A percentile compares a stretch with the other conserved stretches of the same genome.
Evolutionary conservation across 352 stramenopile genomes (phyloP).

Genomic region (Thalassiosira oceanica): DNA sequence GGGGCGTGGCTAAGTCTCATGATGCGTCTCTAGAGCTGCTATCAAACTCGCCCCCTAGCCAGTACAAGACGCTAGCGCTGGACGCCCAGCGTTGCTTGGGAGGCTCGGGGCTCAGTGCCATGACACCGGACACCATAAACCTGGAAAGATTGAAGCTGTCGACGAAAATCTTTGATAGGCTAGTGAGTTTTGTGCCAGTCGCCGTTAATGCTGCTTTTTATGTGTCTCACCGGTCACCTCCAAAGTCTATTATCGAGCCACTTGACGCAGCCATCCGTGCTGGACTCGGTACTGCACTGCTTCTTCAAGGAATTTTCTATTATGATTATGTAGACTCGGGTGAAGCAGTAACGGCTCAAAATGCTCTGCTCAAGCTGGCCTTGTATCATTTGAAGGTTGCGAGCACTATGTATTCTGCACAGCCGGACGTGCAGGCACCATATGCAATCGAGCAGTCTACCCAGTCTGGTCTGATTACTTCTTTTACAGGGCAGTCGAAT

Average conservation of each 20-base stretch:
- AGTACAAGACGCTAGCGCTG: conserved; percentile 15
- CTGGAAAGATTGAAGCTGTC: conserved; percentile 12
- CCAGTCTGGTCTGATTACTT: neutral
- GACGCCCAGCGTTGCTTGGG: conserved; percentile 31
- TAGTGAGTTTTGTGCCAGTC: conserved; percentile 26
- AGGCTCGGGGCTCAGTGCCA: conserved; percentile 11
- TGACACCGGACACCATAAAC: conserved; percentile 17
- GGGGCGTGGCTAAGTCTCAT: neutral
- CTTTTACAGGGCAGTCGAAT: neutral
- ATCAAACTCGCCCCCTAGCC: too few species aligned
- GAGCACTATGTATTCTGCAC: conserved; percentile 19
- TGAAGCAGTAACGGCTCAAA: conserved; percentile 11
- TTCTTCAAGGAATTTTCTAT: conserved; percentile 34
- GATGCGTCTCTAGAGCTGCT: too few species aligned
- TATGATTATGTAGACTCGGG: neutral
- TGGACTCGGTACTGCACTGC: conserved; percentile 30
- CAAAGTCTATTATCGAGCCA: conserved; percentile 14
- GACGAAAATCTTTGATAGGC: conserved; percentile 26
- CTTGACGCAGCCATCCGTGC: conserved; percentile 25
- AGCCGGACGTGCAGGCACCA: too few species aligned
- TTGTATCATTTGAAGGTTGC: conserved; percentile 52
- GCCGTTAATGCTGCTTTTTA: neutral
- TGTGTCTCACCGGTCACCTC: neutral
- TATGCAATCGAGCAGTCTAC: too few species aligned
- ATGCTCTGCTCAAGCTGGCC: conserved; percentile 30